Evolutionary conservation across 2,329 filamentous ascomycete species (phyloP), one percentile per base, ranked within the genome.

Genomic region (Fusarium sp.): DNA sequence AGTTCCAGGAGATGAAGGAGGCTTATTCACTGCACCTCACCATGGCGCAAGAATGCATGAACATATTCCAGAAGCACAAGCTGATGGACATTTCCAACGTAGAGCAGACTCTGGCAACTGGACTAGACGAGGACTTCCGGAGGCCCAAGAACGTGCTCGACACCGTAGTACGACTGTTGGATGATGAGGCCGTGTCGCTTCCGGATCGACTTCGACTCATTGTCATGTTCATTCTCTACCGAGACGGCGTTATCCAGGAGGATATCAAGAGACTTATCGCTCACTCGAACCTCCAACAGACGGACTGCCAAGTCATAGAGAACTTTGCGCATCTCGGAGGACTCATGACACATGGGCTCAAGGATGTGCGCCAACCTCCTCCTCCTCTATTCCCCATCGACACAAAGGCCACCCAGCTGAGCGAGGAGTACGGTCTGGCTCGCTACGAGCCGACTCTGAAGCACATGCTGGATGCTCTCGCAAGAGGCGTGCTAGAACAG

Each of bases 21-120:
- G 90, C 93, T 2, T 99, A 98, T 79, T 96, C 94, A 0, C 83
- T 99, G 58, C 96, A 99, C 80, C 84, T 99, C 42, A 95, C 90
- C 72, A 98, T 99, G 95, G 96, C 96, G 2, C 92, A 97, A 77
- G 93, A 97, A 77, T 97, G 93, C 78, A 98, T 98, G 94, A 93
- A 93, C 73, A 88, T 92, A 36, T 99, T 99, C 74, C 90, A 97
- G 77, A 83, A 89, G 57, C 88, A 90, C 77, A 97, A 97, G 76
- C 84, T 99, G 6, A 86, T 91, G 6, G 96, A 99, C 75, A 85
- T 98, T 62, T 93, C 93, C 11, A 91, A 91, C 0, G 87, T 94
- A 6, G 96, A 99, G 80, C 96, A 98, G 84, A 93, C 89, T 27
- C 85, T 99, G 70, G 92, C 94, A 9, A 98, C 96, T 0, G 96